phyloP scores from a whole-genome alignment of 2,329 filamentous ascomycete species.

The Fusarium proliferatum region DNA sequence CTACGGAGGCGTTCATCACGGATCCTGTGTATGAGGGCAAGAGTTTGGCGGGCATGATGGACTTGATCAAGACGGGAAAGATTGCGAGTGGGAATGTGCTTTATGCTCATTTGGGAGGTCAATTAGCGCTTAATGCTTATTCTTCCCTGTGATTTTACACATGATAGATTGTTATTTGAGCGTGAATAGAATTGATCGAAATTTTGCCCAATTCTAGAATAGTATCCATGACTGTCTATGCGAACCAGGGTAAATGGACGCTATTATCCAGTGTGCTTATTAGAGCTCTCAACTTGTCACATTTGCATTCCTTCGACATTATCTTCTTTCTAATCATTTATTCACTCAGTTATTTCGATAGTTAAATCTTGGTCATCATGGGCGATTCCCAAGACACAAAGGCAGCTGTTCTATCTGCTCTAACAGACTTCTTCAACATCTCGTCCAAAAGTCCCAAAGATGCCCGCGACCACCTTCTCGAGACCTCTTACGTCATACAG shows the following conservation, averaged over 20 bases:
- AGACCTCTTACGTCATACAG: constrained; percentile 23
- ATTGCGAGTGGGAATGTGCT: constrained; percentile 73
- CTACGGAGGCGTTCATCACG: constrained; percentile 77
- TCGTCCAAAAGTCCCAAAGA: not conserved
- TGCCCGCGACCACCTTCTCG: constrained; percentile 1
- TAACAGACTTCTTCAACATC: constrained; percentile 3
- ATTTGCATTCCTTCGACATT: not conserved
- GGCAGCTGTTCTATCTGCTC: not conserved
- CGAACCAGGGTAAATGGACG: not conserved
- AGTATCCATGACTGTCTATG: not conserved
- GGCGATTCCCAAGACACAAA: not conserved
- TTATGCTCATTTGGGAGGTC: constrained; percentile 78
- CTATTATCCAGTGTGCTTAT: not conserved
- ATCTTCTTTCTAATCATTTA: not conserved
- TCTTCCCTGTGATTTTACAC: constrained; percentile 46
- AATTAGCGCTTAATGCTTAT: constrained; percentile 77
- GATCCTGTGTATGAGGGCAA: constrained; percentile 83
- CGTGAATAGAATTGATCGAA: constrained; percentile 4
- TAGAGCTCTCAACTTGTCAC: not conserved
- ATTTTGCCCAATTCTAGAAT: not conserved
- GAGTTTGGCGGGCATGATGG: constrained; percentile 77
- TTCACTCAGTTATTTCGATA: fast-evolving
- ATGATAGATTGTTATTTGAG: constrained; percentile 5
- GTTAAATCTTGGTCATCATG: not conserved
- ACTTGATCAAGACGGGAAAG: constrained; percentile 71